Evolutionary conservation across 495 filamentous ascomycete species (phyloP), one percentile per base, ranked within the genome.

Genomic region (Aspergillus wentii): DNA sequence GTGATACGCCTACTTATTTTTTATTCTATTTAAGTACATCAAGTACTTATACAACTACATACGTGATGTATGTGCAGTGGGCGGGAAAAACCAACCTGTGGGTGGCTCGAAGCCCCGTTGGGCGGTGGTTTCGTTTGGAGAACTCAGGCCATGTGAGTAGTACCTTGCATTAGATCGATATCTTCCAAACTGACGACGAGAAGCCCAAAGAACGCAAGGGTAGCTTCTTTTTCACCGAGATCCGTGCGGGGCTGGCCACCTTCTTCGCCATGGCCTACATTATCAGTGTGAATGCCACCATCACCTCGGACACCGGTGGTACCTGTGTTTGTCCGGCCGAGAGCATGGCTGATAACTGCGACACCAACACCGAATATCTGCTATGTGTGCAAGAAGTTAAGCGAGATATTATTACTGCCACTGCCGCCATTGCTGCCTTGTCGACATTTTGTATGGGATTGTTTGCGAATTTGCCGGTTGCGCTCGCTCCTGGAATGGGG

Each of bases 221-320:
- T 1, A 79, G 80, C n/a, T 71, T 72, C 48, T 89, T 90, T 66
- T 78, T 85, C 46, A 89, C 84, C 16, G 85, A 90, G 63, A 57
- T 88, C 30, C 79, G 86, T 34, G 86, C 83, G 41, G 86, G 85
- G 37, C 57, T 89, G 2, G 85, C 85, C 20, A 85, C 86, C 32
- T 88, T 90, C 69, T 88, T 89, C 62, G 85, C 85, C 46, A 90
- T 90, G 86, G 85, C 86, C 51, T 91, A 86, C 59, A 84, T 85
- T 41, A 85, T 86, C 52, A 76, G 81, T 37, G 80, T 85, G 48
- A 88, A 86, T 62, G 77, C 75, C 34, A 83, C 69, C 48, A 85
- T 88, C 55, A 74, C 79, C 36, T 69, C 81, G 35, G 57, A 64
- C 16, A 68, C 69, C 33, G 85, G 86, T 19, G 86, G 85, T 13